Percentiles rank a stretch among this genome's conserved stretches.
Evolutionary conservation across 2,329 filamentous ascomycete species (phyloP).

Genomic region (Orbilia oligospora): DNA sequence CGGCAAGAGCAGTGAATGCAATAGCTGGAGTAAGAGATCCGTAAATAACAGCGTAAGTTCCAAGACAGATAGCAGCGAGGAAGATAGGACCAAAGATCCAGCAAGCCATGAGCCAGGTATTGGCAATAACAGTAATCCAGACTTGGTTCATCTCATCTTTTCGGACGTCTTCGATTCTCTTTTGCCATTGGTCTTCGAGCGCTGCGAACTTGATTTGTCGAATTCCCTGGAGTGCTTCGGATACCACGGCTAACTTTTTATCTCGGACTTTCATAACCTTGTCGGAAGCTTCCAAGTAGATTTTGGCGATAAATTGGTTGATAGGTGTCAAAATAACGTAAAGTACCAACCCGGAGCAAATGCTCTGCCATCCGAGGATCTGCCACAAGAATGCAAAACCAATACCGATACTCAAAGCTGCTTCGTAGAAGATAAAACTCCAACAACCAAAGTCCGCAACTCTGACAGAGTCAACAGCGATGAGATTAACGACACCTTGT

Average conservation of each 20-base stretch:
- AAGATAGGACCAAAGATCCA: conserved; percentile 82
- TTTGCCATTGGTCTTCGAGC: conserved; percentile 80
- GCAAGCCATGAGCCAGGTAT: conserved; percentile 75
- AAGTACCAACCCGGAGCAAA: conserved; percentile 76
- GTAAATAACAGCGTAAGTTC: conserved; percentile 77
- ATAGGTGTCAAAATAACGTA: conserved; percentile 77
- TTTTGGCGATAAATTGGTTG: conserved; percentile 77
- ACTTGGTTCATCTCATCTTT: conserved; percentile 77
- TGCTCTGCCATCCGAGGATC: conserved; percentile 79
- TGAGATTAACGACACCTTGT: conserved; percentile 82
- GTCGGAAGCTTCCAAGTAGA: conserved; percentile 77
- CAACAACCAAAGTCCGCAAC: conserved; percentile 78
- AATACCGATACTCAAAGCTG: conserved; percentile 75
- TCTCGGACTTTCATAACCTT: conserved; percentile 82
- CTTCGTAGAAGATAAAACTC: conserved; percentile 76
- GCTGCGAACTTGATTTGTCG: conserved; percentile 89
- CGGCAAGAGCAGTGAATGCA: conserved; percentile 82
- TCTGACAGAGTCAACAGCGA: conserved; percentile 81
- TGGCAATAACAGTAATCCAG: conserved; percentile 77
- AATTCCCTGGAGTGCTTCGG: conserved; percentile 81
- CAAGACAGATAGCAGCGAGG: conserved; percentile 79
- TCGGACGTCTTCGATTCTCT: conserved; percentile 76
- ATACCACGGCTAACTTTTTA: conserved; percentile 80
- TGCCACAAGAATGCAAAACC: conserved; percentile 77
- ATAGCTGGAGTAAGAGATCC: conserved; percentile 78